Evolutionary conservation across 129 eudicot genomes (phyloP).

Genomic region (Oenanthe sinensis): DNA sequence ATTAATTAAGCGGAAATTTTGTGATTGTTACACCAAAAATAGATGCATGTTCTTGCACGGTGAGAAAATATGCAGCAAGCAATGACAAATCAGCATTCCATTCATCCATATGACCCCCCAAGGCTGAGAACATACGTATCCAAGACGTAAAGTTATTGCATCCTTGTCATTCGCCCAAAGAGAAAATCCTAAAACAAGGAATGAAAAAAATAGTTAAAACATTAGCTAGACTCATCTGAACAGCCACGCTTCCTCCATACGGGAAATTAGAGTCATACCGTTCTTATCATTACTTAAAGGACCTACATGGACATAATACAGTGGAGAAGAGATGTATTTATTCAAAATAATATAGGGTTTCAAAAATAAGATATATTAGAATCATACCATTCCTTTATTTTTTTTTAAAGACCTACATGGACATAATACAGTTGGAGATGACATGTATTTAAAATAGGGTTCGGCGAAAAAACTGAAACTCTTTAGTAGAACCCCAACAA

Average conservation of each 20-base stretch:
- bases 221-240: neutral
- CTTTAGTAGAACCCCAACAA: neutral
- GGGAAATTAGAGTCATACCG: neutral
- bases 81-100: constrained; percentile 14
- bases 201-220: neutral
- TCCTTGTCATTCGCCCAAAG: constrained; percentile 78
- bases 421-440: no score
- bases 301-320: neutral
- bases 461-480: neutral
- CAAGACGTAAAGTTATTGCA: constrained; percentile 60
- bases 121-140: constrained; percentile 53
- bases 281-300: neutral
- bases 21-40: neutral
- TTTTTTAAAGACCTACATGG: no score
- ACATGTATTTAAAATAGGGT: no score
- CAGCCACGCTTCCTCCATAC: neutral
- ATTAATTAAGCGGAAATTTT: neutral
- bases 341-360: neutral
- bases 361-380: neutral
- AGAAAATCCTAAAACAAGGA: constrained; percentile 39
- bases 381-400: no score
- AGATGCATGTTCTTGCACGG: neutral
- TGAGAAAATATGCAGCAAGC: neutral
- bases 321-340: neutral
- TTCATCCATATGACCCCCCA: neutral